These are phyloP conservation scores for Pseudocercospora crystallina DNA, from an alignment of 2,329 filamentous ascomycete genomes.

Conservation along the genomic window DNA sequence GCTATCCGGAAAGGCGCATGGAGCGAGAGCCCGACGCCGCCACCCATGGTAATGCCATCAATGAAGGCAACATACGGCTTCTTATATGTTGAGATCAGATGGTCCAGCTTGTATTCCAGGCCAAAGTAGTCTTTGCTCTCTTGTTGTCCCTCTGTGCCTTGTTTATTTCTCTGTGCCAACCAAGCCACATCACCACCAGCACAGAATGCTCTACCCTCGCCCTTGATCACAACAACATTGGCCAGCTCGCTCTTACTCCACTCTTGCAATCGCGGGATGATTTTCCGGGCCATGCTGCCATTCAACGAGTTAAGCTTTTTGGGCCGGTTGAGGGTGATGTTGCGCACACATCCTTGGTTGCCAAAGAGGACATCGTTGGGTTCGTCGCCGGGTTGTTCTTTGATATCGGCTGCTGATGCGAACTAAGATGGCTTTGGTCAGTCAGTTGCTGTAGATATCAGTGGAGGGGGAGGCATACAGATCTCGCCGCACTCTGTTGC, in stretches of 20 bases:
- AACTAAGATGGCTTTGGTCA: constrained; percentile 33
- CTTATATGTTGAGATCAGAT: constrained; percentile 86
- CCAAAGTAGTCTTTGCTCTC: constrained; percentile 83
- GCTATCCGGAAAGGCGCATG: constrained; percentile 96
- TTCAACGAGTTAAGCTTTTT: constrained; percentile 90
- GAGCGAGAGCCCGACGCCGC: constrained; percentile 88
- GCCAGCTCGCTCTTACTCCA: constrained; percentile 95
- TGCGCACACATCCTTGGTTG: constrained; percentile 83
- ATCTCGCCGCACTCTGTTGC: constrained; percentile 21
- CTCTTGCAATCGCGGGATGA: constrained; percentile 82
- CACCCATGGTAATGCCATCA: constrained; percentile 98
- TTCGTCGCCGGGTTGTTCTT: constrained; percentile 67
- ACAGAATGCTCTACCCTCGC: constrained; percentile 83
- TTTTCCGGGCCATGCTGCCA: constrained; percentile 93
- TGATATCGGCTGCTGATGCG: constrained; percentile 36
- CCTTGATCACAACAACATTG: constrained; percentile 89
- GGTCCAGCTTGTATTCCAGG: constrained; percentile 93
- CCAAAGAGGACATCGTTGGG: constrained; percentile 91
- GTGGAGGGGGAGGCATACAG: constrained; percentile 14
- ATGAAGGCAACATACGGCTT: constrained; percentile 96
- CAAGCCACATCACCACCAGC: constrained; percentile 87
- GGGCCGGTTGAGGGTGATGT: constrained; percentile 90
- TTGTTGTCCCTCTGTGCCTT: constrained; percentile 68
- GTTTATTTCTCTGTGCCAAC: constrained; percentile 71
- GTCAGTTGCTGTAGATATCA: constrained; percentile 26